A percentile compares a stretch with the other conserved stretches of the same genome.
These are phyloP conservation scores for Pyrenophora seminiperda DNA, from an alignment of 2,329 filamentous ascomycete genomes.

Conservation along the genomic window DNA sequence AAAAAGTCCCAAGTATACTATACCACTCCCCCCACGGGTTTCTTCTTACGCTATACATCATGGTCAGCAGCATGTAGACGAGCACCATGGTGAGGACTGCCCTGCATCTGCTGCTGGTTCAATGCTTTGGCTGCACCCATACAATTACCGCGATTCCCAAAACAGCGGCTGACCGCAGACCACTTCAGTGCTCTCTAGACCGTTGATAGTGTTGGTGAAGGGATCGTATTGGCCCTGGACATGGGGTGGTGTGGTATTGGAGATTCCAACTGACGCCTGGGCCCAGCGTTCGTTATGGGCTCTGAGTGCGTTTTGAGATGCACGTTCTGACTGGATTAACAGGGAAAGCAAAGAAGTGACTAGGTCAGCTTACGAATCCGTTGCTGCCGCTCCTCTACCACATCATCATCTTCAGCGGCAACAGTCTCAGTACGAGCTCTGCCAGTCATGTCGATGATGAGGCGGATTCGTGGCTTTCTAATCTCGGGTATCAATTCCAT, in stretches of 20 bases:
- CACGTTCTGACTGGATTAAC: conserved; percentile 35
- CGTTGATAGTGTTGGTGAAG: conserved; percentile 46
- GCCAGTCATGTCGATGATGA: conserved; percentile 56
- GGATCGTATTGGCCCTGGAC: conserved; percentile 35
- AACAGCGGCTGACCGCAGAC: too few species aligned
- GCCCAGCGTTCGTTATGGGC: conserved; percentile 55
- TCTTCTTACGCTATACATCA: too few species aligned
- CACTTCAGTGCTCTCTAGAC: too few species aligned
- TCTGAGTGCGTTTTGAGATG: conserved; percentile 46
- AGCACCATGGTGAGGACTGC: too few species aligned
- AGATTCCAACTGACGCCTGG: conserved; percentile 49
- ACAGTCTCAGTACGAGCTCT: conserved; percentile 55
- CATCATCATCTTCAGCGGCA: conserved; percentile 42
- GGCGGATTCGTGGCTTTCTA: conserved; percentile 49
- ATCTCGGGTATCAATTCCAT: conserved; percentile 55
- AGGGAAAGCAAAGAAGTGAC: conserved; percentile 1
- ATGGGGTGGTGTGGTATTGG: conserved; percentile 23
- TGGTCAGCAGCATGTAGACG: too few species aligned
- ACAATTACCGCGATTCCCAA: too few species aligned
- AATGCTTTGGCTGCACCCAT: too few species aligned
- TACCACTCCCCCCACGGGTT: too few species aligned
- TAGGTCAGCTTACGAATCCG: conserved; percentile 37
- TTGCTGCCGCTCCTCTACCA: conserved; percentile 46
- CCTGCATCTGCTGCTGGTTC: too few species aligned
- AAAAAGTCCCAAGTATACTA: too few species aligned